Conservation (phyloP, 1,284 basidiomycete species). For the Apiotrichum gamsii region DNA sequence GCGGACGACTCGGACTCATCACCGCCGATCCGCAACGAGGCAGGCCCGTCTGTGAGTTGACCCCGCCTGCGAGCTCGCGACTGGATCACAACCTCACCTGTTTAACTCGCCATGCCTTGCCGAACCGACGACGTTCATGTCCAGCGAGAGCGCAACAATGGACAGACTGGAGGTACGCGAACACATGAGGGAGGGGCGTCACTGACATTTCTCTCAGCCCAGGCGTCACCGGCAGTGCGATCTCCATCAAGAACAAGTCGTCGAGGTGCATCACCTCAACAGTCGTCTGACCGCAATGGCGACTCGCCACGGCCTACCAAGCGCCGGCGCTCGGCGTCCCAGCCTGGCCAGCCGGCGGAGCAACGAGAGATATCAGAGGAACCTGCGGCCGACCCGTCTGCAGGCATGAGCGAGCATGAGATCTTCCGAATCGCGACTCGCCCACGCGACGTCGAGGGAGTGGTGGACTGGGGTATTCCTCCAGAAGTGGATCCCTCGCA, state of each 20-base stretch:
- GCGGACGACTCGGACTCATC: constrained; percentile 15
- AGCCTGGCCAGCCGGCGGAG: background rate
- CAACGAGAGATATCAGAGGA: background rate
- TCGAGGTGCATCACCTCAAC: background rate
- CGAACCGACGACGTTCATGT: background rate
- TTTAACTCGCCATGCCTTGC: background rate
- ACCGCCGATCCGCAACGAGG: background rate
- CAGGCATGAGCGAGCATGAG: constrained; percentile 8
- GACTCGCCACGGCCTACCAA: background rate
- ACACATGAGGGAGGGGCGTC: no score
- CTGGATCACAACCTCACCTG: constrained; percentile 11
- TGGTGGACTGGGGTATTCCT: constrained; percentile 73
- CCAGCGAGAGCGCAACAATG: no score
- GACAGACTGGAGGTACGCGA: no score
- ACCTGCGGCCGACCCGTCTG: background rate
- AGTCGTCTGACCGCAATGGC: background rate
- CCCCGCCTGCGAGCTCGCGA: constrained; percentile 1
- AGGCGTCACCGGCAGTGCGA: background rate
- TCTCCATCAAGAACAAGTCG: background rate
- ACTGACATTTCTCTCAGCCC: background rate
- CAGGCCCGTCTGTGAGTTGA: constrained; percentile 17
- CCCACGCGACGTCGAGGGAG: constrained; percentile 49
- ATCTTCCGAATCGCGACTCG: constrained; percentile 4
- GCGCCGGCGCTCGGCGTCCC: background rate
- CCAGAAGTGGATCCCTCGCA: constrained; percentile 52